Conservation (phyloP, 164 flowering plant genomes). For the Dillenia turbinata region DNA sequence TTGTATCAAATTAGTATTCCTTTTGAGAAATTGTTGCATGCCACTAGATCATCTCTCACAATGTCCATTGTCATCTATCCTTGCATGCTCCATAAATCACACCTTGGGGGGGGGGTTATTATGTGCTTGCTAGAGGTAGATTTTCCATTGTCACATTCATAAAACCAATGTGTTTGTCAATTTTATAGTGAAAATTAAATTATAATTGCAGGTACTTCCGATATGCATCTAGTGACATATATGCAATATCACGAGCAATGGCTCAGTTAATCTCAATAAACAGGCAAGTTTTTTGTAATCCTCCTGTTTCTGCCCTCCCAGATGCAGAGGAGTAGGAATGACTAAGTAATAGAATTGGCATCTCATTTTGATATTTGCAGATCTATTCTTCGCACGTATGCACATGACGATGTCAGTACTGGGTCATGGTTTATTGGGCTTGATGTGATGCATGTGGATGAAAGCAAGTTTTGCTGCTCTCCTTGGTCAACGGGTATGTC, state of each 20-base stretch:
- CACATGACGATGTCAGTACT: conserved; percentile 89
- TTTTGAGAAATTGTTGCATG: no score
- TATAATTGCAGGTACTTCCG: conserved; percentile 63
- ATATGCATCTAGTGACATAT: conserved; percentile 94
- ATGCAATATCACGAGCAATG: conserved; percentile 75
- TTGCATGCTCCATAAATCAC: no score
- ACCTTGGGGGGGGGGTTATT: no score
- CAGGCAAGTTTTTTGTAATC: conserved; percentile 33
- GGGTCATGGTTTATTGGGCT: conserved; percentile 98
- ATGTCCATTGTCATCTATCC: no score
- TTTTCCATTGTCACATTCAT: no score
- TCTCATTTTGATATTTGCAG: conserved; percentile 29
- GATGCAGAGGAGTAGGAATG: no score
- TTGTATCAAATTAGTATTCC: no score
- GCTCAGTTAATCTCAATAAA: conserved; percentile 87
- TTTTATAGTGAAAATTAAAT: no score
- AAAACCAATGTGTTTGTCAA: no score
- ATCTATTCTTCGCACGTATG: conserved; percentile 70
- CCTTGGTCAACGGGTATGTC: conserved; percentile 82
- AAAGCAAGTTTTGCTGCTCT: conserved; percentile 85
- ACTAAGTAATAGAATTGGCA: not conserved
- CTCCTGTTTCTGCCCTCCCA: not conserved
- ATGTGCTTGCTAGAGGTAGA: no score
- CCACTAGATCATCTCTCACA: no score
- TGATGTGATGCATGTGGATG: conserved; percentile 77